These are phyloP conservation scores for Mortierella claussenii DNA, from an alignment of 192 early-diverging fungal genomes.

Conservation along the genomic window DNA sequence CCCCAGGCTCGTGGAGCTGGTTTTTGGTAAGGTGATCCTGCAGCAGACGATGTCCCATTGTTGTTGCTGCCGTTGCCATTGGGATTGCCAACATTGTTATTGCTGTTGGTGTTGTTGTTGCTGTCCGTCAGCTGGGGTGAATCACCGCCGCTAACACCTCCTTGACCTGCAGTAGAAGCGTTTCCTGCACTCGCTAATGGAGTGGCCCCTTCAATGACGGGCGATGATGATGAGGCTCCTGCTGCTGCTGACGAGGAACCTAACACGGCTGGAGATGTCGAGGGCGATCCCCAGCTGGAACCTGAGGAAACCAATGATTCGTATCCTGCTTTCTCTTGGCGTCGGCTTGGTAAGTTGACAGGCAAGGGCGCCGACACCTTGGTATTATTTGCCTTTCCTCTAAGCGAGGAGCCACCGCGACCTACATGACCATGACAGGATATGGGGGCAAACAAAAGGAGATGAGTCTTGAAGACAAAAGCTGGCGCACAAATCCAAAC, in stretches of 20 bases:
- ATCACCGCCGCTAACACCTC: not conserved
- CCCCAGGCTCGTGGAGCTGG: constrained; percentile 36
- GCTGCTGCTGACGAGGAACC: constrained; percentile 9
- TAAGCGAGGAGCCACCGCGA: constrained; percentile 6
- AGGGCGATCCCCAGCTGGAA: constrained; percentile 46
- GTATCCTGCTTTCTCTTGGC: constrained; percentile 27
- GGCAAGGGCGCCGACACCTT: constrained; percentile 45
- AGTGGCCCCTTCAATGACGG: constrained; percentile 2
- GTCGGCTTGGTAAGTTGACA: constrained; percentile 42
- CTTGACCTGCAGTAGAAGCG: constrained; percentile 9
- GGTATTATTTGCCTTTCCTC: constrained; percentile 25
- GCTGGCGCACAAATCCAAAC: not conserved
- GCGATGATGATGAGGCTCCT: no score
- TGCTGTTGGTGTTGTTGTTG: not conserved
- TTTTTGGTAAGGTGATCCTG: constrained; percentile 30
- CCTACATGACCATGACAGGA: constrained; percentile 7
- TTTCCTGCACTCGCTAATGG: constrained; percentile 4
- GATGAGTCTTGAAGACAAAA: not conserved
- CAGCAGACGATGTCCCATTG: constrained; percentile 10
- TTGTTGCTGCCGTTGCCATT: not conserved
- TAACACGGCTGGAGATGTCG: constrained; percentile 11
- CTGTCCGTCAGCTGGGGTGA: no score
- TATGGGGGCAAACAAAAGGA: not conserved
- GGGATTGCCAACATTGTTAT: not conserved
- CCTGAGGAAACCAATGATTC: constrained; percentile 27